Conservation (phyloP, 164 flowering plant genomes). For the Chloranthus sessilifolius region DNA sequence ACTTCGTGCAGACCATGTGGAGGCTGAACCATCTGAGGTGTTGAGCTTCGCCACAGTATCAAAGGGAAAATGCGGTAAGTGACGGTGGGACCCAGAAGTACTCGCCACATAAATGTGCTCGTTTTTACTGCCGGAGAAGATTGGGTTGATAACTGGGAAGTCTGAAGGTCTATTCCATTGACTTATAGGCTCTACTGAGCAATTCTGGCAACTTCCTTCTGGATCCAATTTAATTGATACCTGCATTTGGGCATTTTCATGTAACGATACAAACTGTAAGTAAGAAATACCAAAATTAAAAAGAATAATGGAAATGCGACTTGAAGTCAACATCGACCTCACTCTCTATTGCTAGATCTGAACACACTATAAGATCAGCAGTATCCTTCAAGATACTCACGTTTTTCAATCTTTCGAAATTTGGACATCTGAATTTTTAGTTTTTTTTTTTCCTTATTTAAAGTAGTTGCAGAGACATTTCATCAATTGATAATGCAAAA, state of each 20-base stretch:
- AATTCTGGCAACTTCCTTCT: constrained; percentile 30
- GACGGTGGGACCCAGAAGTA: constrained; percentile 53
- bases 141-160: constrained; percentile 68
- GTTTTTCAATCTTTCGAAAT: too few species aligned
- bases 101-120: constrained; percentile 56
- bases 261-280: too few species aligned
- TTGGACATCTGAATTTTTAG: too few species aligned
- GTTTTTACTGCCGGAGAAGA: constrained; percentile 43
- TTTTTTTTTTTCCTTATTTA: too few species aligned
- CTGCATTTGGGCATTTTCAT: constrained; percentile 25
- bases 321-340: too few species aligned
- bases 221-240: constrained; percentile 46
- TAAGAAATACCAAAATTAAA: too few species aligned
- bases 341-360: too few species aligned
- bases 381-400: too few species aligned
- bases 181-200: constrained; percentile 42
- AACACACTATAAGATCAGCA: too few species aligned
- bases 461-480: too few species aligned
- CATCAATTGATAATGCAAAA: too few species aligned
- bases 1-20: constrained; percentile 53
- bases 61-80: constrained; percentile 79
- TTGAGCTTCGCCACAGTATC: constrained; percentile 65
- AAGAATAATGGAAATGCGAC: too few species aligned
- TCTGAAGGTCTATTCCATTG: constrained; percentile 65
- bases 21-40: constrained; percentile 15